Conservation (phyloP, 2,329 filamentous ascomycete genomes). For the Ophiocordyceps australis region DNA sequence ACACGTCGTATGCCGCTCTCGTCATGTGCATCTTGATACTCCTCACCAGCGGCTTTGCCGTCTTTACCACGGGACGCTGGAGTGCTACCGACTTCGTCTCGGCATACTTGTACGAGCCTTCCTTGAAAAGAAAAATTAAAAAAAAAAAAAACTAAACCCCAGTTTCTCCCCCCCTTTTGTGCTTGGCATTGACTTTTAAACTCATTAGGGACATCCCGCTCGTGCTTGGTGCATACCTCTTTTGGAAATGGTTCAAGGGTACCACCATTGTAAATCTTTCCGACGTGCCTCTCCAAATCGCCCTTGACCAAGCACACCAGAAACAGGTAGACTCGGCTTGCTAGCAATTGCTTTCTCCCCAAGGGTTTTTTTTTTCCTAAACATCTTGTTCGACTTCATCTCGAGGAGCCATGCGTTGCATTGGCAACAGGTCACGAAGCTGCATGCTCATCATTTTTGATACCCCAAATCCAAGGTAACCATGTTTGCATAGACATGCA, state of each 20-base stretch:
- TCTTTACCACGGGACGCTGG: slow-evolving; percentile 43
- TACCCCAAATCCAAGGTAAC: too few relatives aligned
- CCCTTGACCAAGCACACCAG: slow-evolving; percentile 26
- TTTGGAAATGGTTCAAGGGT: slow-evolving; percentile 49
- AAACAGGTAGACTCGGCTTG: slow-evolving; percentile 3
- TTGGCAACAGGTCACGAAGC: too few relatives aligned
- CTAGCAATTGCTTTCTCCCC: too few relatives aligned
- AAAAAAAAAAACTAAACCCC: too few relatives aligned
- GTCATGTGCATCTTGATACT: slow-evolving; percentile 44
- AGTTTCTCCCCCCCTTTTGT: too few relatives aligned
- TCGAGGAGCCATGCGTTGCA: too few relatives aligned
- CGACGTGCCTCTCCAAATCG: slow-evolving; percentile 31
- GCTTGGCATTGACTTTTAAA: slow-evolving; percentile 5
- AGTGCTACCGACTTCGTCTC: slow-evolving; percentile 37
- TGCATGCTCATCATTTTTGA: too few relatives aligned
- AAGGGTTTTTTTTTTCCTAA: too few relatives aligned
- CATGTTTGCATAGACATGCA: too few relatives aligned
- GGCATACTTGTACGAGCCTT: slow-evolving; percentile 38
- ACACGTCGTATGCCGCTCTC: slow-evolving; percentile 42
- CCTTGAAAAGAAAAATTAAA: neutral
- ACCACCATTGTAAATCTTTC: slow-evolving; percentile 33
- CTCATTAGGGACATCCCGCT: slow-evolving; percentile 36
- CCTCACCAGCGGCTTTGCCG: slow-evolving; percentile 49
- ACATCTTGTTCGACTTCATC: too few relatives aligned
- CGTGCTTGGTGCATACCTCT: slow-evolving; percentile 33